Conservation (phyloP, 495 filamentous ascomycete genomes). For the Penicillium samsonianum region DNA sequence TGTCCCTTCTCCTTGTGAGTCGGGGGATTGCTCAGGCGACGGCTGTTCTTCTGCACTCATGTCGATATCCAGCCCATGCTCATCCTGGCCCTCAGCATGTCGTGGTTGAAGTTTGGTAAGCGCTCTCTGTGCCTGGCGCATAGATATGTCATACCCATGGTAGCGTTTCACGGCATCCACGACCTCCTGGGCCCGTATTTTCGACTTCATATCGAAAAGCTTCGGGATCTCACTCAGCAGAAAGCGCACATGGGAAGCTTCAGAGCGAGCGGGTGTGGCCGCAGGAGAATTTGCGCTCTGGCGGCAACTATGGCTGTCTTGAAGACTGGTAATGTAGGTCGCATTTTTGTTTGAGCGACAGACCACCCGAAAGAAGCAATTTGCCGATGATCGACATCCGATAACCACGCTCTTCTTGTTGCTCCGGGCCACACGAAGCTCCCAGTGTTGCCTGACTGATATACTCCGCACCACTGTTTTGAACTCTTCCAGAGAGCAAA, state of each 20-base stretch:
- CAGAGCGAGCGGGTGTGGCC: constrained; percentile 45
- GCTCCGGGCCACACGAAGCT: constrained; percentile 48
- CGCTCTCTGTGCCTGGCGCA: constrained; percentile 49
- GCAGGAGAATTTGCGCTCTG: constrained; percentile 35
- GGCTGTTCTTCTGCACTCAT: constrained; percentile 25
- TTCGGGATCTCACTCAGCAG: constrained; percentile 49
- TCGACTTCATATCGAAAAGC: constrained; percentile 46
- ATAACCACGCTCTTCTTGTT: constrained; percentile 52
- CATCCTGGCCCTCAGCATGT: constrained; percentile 27
- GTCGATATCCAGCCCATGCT: constrained; percentile 22
- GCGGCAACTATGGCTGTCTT: constrained; percentile 48
- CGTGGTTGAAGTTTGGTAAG: constrained; percentile 44
- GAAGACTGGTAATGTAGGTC: constrained; percentile 50
- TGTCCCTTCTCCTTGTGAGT: constrained; percentile 22
- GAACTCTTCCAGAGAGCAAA: constrained; percentile 47
- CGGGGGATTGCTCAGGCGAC: constrained; percentile 26
- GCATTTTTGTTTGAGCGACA: constrained; percentile 51
- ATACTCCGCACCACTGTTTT: constrained; percentile 47
- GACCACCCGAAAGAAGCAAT: constrained; percentile 50
- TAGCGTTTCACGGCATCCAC: constrained; percentile 49
- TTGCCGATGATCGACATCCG: constrained; percentile 44
- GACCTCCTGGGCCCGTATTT: constrained; percentile 44
- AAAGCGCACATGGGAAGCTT: constrained; percentile 52
- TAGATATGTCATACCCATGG: constrained; percentile 50
- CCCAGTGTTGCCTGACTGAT: constrained; percentile 50